Evolutionary conservation across 2,329 filamentous ascomycete genomes (phyloP).

Genomic region (Mycosphaerelloides madeirae): DNA sequence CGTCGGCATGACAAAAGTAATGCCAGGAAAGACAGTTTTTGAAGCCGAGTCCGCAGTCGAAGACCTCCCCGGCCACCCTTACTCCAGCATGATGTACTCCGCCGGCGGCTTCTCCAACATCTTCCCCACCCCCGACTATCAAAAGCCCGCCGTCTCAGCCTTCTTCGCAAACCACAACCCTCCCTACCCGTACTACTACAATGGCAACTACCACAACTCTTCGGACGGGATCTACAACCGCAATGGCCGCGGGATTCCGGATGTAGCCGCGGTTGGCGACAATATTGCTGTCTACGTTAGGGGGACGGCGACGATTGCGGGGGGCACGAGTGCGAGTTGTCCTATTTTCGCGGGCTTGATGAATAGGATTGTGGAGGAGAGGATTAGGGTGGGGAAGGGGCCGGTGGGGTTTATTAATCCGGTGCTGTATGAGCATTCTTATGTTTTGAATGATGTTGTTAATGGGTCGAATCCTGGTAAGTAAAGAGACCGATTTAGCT

Average conservation of each 20-base stretch:
- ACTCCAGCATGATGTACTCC: constrained; percentile 7
- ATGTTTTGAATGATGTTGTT: constrained; percentile 21
- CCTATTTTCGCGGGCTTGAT: constrained; percentile 27
- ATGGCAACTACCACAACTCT: constrained; percentile 13
- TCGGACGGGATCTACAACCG: constrained; percentile 46
- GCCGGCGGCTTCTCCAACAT: constrained; percentile 27
- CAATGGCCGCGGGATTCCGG: constrained; percentile 45
- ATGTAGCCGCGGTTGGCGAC: constrained; percentile 28
- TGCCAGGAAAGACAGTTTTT: constrained; percentile 35
- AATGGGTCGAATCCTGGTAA: constrained; percentile 21
- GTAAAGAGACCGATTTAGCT: background rate
- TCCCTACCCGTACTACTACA: constrained; percentile 28
- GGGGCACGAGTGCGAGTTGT: constrained; percentile 24
- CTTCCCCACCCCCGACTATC: constrained; percentile 32
- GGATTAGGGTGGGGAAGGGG: constrained; percentile 11
- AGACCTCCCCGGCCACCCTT: constrained; percentile 1
- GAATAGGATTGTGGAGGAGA: constrained; percentile 12
- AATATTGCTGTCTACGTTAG: constrained; percentile 28
- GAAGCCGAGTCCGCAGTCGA: constrained; percentile 31
- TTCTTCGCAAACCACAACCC: constrained; percentile 37
- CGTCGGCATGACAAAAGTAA: constrained; percentile 42
- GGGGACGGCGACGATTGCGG: constrained; percentile 36
- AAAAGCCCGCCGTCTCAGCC: constrained; percentile 31
- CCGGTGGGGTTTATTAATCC: constrained; percentile 24
- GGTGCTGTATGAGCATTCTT: constrained; percentile 28